Conservation (phyloP, 177 flowering plant species). For the Vitis hybrid region DNA sequence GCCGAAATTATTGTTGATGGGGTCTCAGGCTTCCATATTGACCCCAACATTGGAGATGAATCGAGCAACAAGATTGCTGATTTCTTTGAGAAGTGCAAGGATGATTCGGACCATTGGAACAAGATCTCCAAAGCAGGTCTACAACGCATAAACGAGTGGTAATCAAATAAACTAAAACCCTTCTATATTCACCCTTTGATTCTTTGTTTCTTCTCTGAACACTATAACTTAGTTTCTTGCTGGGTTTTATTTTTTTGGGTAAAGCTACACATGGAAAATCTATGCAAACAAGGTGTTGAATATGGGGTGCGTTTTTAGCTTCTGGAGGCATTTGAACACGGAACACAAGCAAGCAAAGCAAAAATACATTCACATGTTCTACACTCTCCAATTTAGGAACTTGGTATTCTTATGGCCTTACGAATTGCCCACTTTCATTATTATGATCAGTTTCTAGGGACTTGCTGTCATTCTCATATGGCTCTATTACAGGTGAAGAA, state of each 20-base stretch:
- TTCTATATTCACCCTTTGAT: neutral
- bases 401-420: constrained; percentile 29
- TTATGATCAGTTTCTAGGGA: neutral
- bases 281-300: constrained; percentile 58
- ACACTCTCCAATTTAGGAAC: constrained; percentile 43
- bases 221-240: neutral
- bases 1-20: constrained; percentile 72
- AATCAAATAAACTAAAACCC: neutral
- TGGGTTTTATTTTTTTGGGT: constrained; percentile 5
- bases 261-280: constrained; percentile 71
- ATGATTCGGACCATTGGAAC: constrained; percentile 44
- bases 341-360: constrained; percentile 54
- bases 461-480: neutral
- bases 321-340: constrained; percentile 56
- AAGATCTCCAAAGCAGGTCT: constrained; percentile 41
- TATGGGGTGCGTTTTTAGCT: constrained; percentile 47
- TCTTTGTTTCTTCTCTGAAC: neutral
- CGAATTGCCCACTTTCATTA: neutral
- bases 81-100: constrained; percentile 54
- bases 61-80: constrained; percentile 47
- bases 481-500: constrained; percentile 21
- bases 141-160: constrained; percentile 62
- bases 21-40: constrained; percentile 60
- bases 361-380: constrained; percentile 56
- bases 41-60: constrained; percentile 49